A percentile compares a stretch with the other conserved stretches of the same genome.
Evolutionary conservation across 768 basidiomycete species (phyloP).

Genomic region (Collybia sp.): DNA sequence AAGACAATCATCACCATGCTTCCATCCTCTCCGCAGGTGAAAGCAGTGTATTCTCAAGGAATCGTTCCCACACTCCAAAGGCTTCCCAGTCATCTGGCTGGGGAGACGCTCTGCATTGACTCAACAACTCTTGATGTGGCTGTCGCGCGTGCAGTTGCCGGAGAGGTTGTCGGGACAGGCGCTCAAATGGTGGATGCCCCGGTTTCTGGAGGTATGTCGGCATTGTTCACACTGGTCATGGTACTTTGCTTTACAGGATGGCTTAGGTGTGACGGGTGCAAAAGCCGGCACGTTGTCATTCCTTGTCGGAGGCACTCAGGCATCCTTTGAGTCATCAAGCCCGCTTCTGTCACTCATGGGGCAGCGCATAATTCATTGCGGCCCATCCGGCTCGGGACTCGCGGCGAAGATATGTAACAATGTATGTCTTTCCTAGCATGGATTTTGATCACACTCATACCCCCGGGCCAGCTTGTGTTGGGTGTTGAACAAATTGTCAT

Average conservation of each 20-base stretch:
- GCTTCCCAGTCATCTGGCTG: constrained; percentile 32
- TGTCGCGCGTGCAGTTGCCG: constrained; percentile 63
- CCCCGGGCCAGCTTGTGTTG: constrained; percentile 45
- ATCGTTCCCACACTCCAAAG: constrained; percentile 60
- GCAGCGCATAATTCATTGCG: constrained; percentile 77
- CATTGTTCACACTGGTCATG: not conserved
- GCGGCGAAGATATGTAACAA: constrained; percentile 94
- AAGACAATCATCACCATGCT: constrained; percentile 83
- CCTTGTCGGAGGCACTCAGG: constrained; percentile 77
- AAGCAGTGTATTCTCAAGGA: constrained; percentile 65
- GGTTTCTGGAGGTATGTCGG: constrained; percentile 78
- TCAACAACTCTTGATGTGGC: constrained; percentile 87
- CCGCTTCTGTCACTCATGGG: constrained; percentile 75
- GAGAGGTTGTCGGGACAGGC: constrained; percentile 44
- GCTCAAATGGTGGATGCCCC: constrained; percentile 89
- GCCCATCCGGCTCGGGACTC: constrained; percentile 74
- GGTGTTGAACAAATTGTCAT: constrained; percentile 81
- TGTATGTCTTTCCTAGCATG: constrained; percentile 33
- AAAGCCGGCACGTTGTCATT: constrained; percentile 86
- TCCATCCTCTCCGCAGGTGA: constrained; percentile 87
- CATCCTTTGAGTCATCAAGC: constrained; percentile 50
- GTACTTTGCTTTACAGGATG: not conserved
- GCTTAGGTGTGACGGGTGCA: constrained; percentile 76
- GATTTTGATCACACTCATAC: constrained; percentile 8
- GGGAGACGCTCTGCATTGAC: constrained; percentile 71